A percentile compares a stretch with the other conserved stretches of the same genome.
phyloP scores from a whole-genome alignment of 371 early-diverging fungal genomes.

The Mucor velutinosus region DNA sequence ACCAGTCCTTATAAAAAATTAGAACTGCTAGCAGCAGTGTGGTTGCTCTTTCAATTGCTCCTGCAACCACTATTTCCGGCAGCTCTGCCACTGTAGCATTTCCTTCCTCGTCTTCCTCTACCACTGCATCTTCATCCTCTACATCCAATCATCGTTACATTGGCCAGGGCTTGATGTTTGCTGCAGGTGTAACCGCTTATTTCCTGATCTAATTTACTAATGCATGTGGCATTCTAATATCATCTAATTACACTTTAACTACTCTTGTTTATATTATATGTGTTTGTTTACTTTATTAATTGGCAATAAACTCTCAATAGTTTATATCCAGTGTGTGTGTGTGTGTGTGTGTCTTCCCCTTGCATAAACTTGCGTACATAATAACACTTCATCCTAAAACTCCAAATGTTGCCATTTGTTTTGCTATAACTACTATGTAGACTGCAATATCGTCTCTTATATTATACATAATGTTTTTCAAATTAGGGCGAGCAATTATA shows the following conservation, averaged over 20 bases:
- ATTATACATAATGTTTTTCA: background rate
- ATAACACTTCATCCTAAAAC: background rate
- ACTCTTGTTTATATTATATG: background rate
- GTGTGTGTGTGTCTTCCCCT: background rate
- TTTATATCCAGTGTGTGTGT: background rate
- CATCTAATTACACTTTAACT: background rate
- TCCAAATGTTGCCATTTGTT: background rate
- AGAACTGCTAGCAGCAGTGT: conserved; percentile 4
- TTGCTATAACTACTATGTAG: background rate
- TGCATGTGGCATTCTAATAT: background rate
- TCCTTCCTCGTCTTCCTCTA: conserved; percentile 4
- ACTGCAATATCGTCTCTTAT: background rate
- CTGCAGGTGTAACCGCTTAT: conserved; percentile 8
- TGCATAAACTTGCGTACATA: background rate
- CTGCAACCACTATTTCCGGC: conserved; percentile 3
- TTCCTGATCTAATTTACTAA: background rate
- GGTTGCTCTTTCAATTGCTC: background rate
- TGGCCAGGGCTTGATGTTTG: background rate
- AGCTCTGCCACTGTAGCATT: background rate
- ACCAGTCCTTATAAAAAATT: background rate
- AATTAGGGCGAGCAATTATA: background rate
- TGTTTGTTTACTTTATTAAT: background rate
- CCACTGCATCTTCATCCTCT: background rate
- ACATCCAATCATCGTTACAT: background rate
- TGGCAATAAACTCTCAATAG: background rate